Conservation (phyloP, 192 early-diverging fungal species). For the Linnemannia exigua region DNA sequence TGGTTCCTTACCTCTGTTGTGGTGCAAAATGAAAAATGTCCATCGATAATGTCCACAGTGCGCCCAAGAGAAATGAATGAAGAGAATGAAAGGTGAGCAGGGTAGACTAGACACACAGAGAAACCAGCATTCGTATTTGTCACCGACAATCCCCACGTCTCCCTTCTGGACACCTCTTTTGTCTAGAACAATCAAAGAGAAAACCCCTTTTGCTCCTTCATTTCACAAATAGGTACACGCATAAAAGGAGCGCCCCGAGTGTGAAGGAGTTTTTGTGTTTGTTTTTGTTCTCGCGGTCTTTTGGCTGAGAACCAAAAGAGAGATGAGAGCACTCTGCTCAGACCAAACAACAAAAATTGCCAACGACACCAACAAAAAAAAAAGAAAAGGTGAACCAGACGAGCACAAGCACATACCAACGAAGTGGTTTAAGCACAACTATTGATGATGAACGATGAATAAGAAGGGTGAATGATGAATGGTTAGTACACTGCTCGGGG, state of each 20-base stretch:
- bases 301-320: slow-evolving; percentile 8
- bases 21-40: slow-evolving; percentile 6
- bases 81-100: neutral
- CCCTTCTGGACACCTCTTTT: neutral
- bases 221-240: neutral
- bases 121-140: neutral
- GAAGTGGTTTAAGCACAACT: slow-evolving; percentile 60
- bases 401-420: slow-evolving; percentile 51
- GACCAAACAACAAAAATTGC: slow-evolving; percentile 13
- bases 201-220: neutral
- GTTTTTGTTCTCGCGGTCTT: slow-evolving; percentile 1
- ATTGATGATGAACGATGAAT: slow-evolving; percentile 1
- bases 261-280: slow-evolving; percentile 7
- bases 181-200: neutral
- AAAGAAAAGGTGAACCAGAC: slow-evolving; percentile 1
- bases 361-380: neutral
- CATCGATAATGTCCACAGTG: neutral
- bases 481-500: neutral
- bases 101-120: no score
- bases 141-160: neutral
- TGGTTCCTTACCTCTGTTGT: slow-evolving; percentile 7
- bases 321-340: slow-evolving; percentile 1
- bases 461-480: neutral
- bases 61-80: neutral
- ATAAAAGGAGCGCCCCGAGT: neutral